Evolutionary conservation across 2,329 filamentous ascomycete species (phyloP), one percentile per base, ranked within the genome.

Genomic region (Magnaporthiopsis incrustans): DNA sequence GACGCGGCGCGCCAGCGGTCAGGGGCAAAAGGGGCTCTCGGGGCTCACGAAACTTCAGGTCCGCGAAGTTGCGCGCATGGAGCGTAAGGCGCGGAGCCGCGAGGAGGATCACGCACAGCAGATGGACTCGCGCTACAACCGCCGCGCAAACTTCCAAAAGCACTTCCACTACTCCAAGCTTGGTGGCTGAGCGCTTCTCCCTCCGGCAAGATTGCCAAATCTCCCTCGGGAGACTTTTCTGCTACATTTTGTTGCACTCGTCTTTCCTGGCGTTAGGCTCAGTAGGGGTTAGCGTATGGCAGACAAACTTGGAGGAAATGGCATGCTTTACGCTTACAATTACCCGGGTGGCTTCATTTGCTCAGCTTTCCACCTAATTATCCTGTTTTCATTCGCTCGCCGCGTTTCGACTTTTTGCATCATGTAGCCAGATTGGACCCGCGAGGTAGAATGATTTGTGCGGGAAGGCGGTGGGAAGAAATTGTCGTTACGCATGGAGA

Each of bases 21-120:
- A 83, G 35, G 92, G 92, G 58, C 90, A 97, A 89, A 73, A 87
- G 59, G 92, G 92, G 58, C 90, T 97, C 89, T 73, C 87, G 59
- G 90, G 91, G 59, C 90, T 91, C 8, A 87, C 85, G 7, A 88
- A 89, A n/a, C 80, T 84, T 65, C 90, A 91, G 81, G 94, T 88
- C 78, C 83, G 83, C 62, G 85, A 88, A 67, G 85, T 90, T 25
- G 77, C 79, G 27, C 83, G 83, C 60, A 81, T 84, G 11, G 90
- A 94, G 76, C 86, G 89, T 76, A 85, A 88, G 70, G 86, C 88
- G 64, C 81, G 85, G 66, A 89, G 87, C 71, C 79, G 84, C 65
- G 86, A 88, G 69, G 81, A 88, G 67, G 80, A 85, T 62, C 81
- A 84, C 33, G 79, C 82, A 67, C 86, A 84, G 71, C 82, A 82